These are phyloP conservation scores for Paradendryphiella salina DNA, from an alignment of 2,329 filamentous ascomycete species.

Conservation along the genomic window DNA sequence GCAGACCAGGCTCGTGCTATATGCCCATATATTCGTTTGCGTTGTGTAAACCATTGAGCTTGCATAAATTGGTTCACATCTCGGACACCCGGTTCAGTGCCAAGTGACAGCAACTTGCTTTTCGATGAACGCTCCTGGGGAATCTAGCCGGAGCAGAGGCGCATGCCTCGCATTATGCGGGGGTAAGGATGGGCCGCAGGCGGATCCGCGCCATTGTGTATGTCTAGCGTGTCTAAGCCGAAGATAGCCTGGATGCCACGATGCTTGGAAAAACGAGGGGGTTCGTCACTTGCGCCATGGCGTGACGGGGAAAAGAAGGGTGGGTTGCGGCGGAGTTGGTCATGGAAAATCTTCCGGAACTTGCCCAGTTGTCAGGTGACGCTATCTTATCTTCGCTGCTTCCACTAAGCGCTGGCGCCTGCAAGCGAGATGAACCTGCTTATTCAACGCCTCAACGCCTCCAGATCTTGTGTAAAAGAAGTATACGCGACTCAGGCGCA, in stretches of 20 bases:
- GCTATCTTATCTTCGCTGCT: slow-evolving; percentile 6
- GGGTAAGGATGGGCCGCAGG: slow-evolving; percentile 17
- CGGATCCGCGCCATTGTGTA: slow-evolving; percentile 16
- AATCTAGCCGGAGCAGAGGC: slow-evolving; percentile 28
- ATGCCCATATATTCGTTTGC: slow-evolving; percentile 9
- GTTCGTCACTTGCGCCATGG: slow-evolving; percentile 23
- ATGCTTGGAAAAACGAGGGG: slow-evolving; percentile 4
- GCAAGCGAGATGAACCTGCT: not conserved
- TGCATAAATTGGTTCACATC: slow-evolving; percentile 20
- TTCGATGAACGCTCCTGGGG: slow-evolving; percentile 17
- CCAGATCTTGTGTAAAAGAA: not conserved
- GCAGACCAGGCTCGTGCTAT: slow-evolving; percentile 14
- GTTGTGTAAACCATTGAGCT: slow-evolving; percentile 10
- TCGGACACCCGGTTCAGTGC: slow-evolving; percentile 9
- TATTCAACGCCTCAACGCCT: slow-evolving; percentile 4
- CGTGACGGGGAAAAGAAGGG: slow-evolving; percentile 22
- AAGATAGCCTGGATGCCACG: slow-evolving; percentile 30
- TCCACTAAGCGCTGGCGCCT: not conserved
- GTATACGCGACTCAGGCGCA: not conserved
- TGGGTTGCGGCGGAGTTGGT: slow-evolving; percentile 14
- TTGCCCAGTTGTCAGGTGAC: not conserved
- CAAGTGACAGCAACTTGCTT: slow-evolving; percentile 21
- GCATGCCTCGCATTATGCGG: slow-evolving; percentile 30
- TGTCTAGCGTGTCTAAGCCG: slow-evolving; percentile 30
- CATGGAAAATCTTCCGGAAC: slow-evolving; percentile 3